Conservation (phyloP, 2,329 filamentous ascomycete genomes). For the Pseudogymnoascus sp. region DNA sequence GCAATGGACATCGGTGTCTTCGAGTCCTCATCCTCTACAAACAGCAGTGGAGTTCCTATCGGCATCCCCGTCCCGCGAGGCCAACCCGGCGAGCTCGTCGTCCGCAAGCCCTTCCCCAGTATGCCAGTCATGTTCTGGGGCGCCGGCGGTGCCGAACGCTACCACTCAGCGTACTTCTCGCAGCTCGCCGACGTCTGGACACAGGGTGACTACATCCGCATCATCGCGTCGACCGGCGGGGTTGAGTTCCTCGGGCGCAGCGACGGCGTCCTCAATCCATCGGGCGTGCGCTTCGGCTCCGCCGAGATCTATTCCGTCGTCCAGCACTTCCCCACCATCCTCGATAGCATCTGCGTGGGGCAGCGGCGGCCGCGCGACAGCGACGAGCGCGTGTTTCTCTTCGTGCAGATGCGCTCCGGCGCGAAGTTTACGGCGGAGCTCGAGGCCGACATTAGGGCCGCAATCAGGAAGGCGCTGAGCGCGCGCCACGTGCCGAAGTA, state of each 20-base stretch:
- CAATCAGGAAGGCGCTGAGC: conserved; percentile 49
- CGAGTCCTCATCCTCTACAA: conserved; percentile 46
- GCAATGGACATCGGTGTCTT: conserved; percentile 47
- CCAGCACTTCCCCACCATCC: conserved; percentile 39
- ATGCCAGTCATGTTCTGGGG: conserved; percentile 57
- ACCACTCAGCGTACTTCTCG: conserved; percentile 48
- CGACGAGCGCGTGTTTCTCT: conserved; percentile 48
- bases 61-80: conserved; percentile 63
- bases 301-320: conserved; percentile 48
- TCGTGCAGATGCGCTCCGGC: conserved; percentile 44
- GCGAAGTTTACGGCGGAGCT: conserved; percentile 42
- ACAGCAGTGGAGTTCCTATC: conserved; percentile 34
- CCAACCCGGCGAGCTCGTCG: conserved; percentile 54
- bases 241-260: conserved; percentile 58
- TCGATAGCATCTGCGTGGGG: conserved; percentile 47
- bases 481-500: conserved; percentile 34
- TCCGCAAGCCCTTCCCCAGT: conserved; percentile 56
- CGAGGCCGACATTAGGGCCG: conserved; percentile 48
- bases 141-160: conserved; percentile 32
- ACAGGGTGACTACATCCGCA: conserved; percentile 66
- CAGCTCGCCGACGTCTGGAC: conserved; percentile 62
- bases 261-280: conserved; percentile 48
- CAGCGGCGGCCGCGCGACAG: conserved; percentile 43
- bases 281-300: conserved; percentile 44
- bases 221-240: conserved; percentile 56